Evolutionary conservation across 1,284 basidiomycete genomes (phyloP), one percentile per base, ranked within the genome.

Genomic region (Termitomyces sp.): DNA sequence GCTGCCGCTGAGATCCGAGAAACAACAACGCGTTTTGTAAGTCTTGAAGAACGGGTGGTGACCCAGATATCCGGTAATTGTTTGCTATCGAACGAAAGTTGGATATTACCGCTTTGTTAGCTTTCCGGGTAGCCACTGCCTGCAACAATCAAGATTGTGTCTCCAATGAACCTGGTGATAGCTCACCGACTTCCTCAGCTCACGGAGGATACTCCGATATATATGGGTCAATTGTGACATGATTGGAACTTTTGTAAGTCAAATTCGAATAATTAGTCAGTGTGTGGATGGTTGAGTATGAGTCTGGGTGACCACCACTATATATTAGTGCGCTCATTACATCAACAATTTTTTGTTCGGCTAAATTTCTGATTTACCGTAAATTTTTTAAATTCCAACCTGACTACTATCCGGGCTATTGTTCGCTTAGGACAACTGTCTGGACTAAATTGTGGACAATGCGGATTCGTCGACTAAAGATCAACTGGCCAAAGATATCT

Each of bases 1-100:
- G 70, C 54, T 77, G 70, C 51, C 78, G 74, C 65, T 92, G 88
- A 8, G 90, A 82, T 38, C 75, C 73, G 67, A 96, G 66, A 67
- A 94, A 94, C 6, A 84, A 77, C 44, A 85, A 71, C 0, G 83
- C 78, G 67, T 92, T 88, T 56, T 82, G 70, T 44, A 88, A 69
- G 59, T 87, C 84, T 17, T 73, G 69, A 57, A 69, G 77, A 66
- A 62, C 58, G 47, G 66, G 59, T 36, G 57, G 52, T 49, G 68
- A 62, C 28, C 68, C 58, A 47, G 62, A 61, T 31, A 64, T 56
- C 40, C 69, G 64, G 38, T 68, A 68, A 55, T 72, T 68, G 56
- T 81, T 79, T 40, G 87, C 79, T 48, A 92, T 65, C 0, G 71
- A 64, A 24, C 90, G 85, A 54, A 92, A 75, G 62, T 80, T 80